Evolutionary conservation across 2,329 filamentous ascomycete species (phyloP), one percentile per base, ranked within the genome.

Genomic region (Capronia epimyces): DNA sequence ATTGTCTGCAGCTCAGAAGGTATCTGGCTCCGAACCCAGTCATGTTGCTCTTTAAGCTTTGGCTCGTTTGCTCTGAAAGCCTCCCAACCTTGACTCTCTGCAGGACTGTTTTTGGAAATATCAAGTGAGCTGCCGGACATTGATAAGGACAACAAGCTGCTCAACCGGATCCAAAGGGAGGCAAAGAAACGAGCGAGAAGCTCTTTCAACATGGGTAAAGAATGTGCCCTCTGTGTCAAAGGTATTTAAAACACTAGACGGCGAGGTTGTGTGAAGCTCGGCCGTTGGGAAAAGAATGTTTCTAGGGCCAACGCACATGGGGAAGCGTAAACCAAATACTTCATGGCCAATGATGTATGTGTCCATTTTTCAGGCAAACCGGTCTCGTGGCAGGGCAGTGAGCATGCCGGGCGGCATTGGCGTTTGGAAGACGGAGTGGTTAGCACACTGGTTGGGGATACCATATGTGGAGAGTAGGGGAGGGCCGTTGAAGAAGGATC

Each of bases 1-100:
- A 53, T 15, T 8, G n/a, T 47, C 36, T 46, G 44, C 2, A 60
- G 50, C 21, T 55, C 49, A 13, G n/a, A 18, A 18, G 58, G 56
- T 21, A 55, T 43, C 13, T 39, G 39, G n/a, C 32, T 39, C 20
- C 36, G 15, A 20, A 36, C 22, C 58, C 58, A 57, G 27, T 34
- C 55, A 37, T 40, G 12, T 18, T 22, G 10, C 25, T 48, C 39
- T 36, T 44, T 27, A 18, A 49, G 32, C 24, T 43, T 31, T 5
- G 29, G 22, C n/a, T 9, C 24, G 18, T n/a, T 36, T 10, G 34
- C 21, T 42, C 46, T 51, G 36, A 57, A 51, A 15, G 44, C 48
- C 16, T 49, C 34, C 43, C 50, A 53, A 4, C 20, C 20, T 27
- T 27, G 13, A 29, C 36, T 43, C 7, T 15, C 21, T 20, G 12